A percentile compares a stretch with the other conserved stretches of the same genome.
Evolutionary conservation across 2,329 filamentous ascomycete species (phyloP).

Genomic region (Pyrenochaeta sp.): DNA sequence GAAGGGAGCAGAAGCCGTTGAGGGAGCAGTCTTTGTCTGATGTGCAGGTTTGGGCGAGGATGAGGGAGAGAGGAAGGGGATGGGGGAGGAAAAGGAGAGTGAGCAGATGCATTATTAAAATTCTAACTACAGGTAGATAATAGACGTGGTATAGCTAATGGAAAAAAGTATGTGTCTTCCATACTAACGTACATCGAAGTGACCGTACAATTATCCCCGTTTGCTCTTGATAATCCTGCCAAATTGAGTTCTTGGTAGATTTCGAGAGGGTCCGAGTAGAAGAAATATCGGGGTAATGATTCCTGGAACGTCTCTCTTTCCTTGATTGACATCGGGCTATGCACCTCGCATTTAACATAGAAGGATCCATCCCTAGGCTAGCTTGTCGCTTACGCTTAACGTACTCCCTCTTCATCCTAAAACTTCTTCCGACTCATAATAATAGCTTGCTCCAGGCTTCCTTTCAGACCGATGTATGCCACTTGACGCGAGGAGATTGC

Average conservation of each 20-base stretch:
- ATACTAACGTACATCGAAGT: too few relatives aligned
- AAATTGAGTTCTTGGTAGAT: background rate
- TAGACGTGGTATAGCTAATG: too few relatives aligned
- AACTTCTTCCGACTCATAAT: background rate
- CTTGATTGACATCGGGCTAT: background rate
- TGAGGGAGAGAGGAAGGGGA: background rate
- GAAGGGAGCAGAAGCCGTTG: constrained; percentile 48
- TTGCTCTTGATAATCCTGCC: background rate
- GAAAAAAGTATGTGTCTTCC: too few relatives aligned
- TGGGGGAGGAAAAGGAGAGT: background rate
- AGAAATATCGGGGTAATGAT: background rate
- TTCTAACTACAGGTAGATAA: background rate
- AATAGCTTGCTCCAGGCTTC: background rate
- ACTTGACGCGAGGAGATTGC: background rate
- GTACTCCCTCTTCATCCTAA: background rate
- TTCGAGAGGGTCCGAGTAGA: background rate
- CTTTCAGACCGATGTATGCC: background rate
- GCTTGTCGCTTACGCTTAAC: too few relatives aligned
- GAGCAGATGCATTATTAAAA: background rate
- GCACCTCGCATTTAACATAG: background rate
- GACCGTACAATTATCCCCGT: too few relatives aligned
- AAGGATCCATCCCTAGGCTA: background rate
- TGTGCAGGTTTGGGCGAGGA: constrained; percentile 21
- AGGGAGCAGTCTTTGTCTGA: constrained; percentile 52
- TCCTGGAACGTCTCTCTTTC: background rate